Percentiles rank a stretch among this genome's conserved stretches.
These are phyloP conservation scores for Skeletonema grethae DNA, from an alignment of 108 stramenopile genomes.

Conservation along the genomic window DNA sequence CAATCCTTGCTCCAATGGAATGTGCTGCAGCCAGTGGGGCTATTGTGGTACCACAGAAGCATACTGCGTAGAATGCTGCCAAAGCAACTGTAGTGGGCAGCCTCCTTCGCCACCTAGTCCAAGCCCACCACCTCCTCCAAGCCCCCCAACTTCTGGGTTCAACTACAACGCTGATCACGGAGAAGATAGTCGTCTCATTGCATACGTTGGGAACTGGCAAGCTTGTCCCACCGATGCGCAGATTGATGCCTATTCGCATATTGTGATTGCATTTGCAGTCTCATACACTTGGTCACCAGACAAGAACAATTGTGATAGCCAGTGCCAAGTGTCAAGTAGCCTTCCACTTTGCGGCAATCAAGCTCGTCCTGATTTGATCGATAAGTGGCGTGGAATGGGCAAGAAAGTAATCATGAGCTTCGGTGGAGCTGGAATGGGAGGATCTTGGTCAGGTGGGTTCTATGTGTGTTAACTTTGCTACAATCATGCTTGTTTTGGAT, in stretches of 20 bases:
- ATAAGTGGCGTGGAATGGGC: constrained; percentile 36
- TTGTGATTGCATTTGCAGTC: constrained; percentile 64
- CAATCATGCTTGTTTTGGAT: neutral
- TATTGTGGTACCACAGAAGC: constrained; percentile 44
- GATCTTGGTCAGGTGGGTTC: constrained; percentile 39
- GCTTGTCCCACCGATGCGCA: constrained; percentile 56
- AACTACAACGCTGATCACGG: constrained; percentile 26
- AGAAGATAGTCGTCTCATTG: constrained; percentile 58
- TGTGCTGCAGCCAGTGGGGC: constrained; percentile 51
- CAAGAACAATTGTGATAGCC: constrained; percentile 43
- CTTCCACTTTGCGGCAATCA: constrained; percentile 46
- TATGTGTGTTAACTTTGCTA: neutral
- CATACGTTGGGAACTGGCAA: constrained; percentile 69
- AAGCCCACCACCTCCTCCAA: constrained; percentile 25
- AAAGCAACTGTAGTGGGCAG: constrained; percentile 21
- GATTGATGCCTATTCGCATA: constrained; percentile 55
- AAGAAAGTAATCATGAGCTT: constrained; percentile 60
- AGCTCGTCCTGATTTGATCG: constrained; percentile 17
- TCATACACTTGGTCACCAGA: constrained; percentile 46
- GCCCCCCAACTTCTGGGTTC: constrained; percentile 12
- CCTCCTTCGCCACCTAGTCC: constrained; percentile 24
- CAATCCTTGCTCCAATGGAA: constrained; percentile 3
- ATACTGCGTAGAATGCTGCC: constrained; percentile 41
- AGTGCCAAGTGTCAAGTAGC: constrained; percentile 45
- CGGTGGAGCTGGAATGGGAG: constrained; percentile 62